Evolutionary conservation across 257 asterid species (phyloP), one percentile per base, ranked within the genome.

Genomic region (Plantago ovata): DNA sequence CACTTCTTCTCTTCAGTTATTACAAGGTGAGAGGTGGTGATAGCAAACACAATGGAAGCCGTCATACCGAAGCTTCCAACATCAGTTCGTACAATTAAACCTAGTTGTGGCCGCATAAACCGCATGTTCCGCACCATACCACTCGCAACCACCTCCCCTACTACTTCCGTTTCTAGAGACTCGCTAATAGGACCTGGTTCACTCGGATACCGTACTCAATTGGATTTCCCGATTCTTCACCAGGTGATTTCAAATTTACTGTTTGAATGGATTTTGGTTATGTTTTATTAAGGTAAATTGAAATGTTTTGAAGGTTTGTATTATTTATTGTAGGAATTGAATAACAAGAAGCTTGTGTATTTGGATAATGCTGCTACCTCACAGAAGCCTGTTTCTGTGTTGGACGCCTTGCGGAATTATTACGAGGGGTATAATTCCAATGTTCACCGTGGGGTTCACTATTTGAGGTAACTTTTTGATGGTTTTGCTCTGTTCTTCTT

Each of bases 361-460:
- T 78, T 93, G 86, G 98, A 93, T 54, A 93, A 89, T 70, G 98
- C 97, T 46, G 98, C 98, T 45, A 93, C 97, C n/a, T 93, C 98
- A 42, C 98, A 93, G 84, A 93, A 93, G 94, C 98, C 98, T 32
- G 66, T 54, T 43, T 80, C 71, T 33, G 97, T 93, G 52, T 16
- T 93, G 60, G 74, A 79, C 32, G 89, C 95, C 15, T 70, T 89
- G 62, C 78, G 62, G 82, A 71, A 68, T 54, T 93, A 93, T 72
- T 89, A 93, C 16, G 96, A 82, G 58, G 23, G 68, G 45, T 86
- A 79, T 43, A 93, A 93, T 79, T 90, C 98, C 8, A 93, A 93
- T 74, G 98, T 93, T 56, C 98, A 93, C 46, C 91, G 98, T 9
- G 98, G 98, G 23, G 84, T 93, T 84, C 98, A 93, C 65, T 75